Evolutionary conservation across 2,329 filamentous ascomycete genomes (phyloP), one percentile per base, ranked within the genome.

Genomic region (Fusarium sp.): DNA sequence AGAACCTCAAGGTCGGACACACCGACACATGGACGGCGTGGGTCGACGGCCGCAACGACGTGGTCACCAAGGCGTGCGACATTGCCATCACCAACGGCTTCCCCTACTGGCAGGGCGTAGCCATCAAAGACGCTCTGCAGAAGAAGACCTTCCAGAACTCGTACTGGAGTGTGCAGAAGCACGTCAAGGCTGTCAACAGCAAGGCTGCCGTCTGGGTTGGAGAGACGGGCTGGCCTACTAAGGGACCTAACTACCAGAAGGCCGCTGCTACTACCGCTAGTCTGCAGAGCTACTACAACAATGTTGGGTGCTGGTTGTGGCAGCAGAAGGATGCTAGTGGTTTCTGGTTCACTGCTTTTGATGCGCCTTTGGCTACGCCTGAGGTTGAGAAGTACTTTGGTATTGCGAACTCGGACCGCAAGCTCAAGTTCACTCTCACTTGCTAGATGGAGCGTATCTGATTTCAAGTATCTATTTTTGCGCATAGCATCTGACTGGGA

Each of bases 261-360:
- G 73, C 75, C 6, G 58, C 55, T 28, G 75, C 75, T 17, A 71
- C 73, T 4, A 60, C 55, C 1, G 50, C 57, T 6, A 57, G 59
- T 26, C 45, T 75, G 54, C 73, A 77, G 69, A 69, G 44, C 41
- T 77, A 73, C 62, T 77, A 77, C 56, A 68, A 68, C 66, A 77
- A 36, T 6, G 73, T 77, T 22, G 75, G 62, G 13, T 77, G 75
- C 50, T 77, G 70, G 70, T 28, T 77, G 8, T 77, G 75, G 75
- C 13, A 39, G 24, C 71, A 73, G 62, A 57, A 67, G 28, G 66
- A 67, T 18, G 55, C 59, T 24, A 77, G 75, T 41, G 73, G 57
- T 26, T 77, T 77, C 59, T 77, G 75, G 75, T 77, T 77, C 63
- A 77, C 75, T 26, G 75, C 75, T 17, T 77, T 77, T 13, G 75